Conservation (phyloP, 441 rosid genomes). For the Capsella rubella region DNA sequence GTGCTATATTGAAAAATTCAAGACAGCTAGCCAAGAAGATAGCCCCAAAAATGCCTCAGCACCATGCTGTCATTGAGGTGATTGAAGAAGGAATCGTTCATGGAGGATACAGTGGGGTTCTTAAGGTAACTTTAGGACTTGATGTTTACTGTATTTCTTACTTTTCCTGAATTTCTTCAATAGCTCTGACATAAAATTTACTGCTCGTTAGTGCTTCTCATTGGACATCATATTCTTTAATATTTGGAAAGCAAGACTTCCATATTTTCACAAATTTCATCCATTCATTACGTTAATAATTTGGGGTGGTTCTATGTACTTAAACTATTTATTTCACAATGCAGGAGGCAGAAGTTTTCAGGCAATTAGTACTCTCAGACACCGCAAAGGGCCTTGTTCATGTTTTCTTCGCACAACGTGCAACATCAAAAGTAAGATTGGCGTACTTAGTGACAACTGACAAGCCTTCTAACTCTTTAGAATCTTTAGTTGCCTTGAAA, state of each 20-base stretch:
- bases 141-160: neutral
- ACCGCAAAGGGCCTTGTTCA: constrained; percentile 91
- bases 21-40: constrained; percentile 75
- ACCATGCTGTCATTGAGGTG: constrained; percentile 83
- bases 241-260: neutral
- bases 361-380: constrained; percentile 70
- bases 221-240: neutral
- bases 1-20: constrained; percentile 61
- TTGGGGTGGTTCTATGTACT: neutral
- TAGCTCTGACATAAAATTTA: constrained; percentile 5
- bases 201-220: neutral
- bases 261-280: neutral
- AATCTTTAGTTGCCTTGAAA: too few relatives aligned
- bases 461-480: too few relatives aligned
- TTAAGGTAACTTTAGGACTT: constrained; percentile 62
- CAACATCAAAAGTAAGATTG: constrained; percentile 74
- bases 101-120: constrained; percentile 91
- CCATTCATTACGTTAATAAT: neutral
- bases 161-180: neutral
- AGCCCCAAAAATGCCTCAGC: constrained; percentile 90
- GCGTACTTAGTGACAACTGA: neutral
- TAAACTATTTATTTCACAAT: constrained; percentile 9
- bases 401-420: constrained; percentile 84
- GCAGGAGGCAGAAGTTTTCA: constrained; percentile 91
- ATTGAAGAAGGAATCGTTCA: constrained; percentile 91